phyloP scores from a whole-genome alignment of 192 early-diverging fungal genomes.

The Gonapodya prolifera region DNA sequence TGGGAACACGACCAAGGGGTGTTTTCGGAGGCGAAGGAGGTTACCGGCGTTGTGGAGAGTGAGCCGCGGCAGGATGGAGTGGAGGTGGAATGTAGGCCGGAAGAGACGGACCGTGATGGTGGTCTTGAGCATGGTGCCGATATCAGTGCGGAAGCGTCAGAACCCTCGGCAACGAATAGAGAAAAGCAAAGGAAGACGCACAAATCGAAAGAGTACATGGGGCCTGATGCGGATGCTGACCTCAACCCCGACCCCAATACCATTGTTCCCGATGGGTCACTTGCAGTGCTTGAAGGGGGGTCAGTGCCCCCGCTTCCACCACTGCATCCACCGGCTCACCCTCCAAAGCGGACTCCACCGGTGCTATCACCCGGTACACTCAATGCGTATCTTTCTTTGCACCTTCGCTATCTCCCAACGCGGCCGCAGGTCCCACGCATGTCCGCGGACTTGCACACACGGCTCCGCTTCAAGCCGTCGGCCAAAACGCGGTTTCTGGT shows the following conservation, averaged over 20 bases:
- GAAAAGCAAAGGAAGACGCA: not conserved
- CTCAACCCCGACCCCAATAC: not conserved
- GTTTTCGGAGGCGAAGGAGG: not conserved
- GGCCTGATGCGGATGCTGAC: not conserved
- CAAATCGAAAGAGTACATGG: not conserved
- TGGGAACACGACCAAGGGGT: not conserved
- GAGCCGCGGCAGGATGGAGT: not conserved
- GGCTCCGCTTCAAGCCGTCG: not conserved
- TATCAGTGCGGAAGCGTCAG: not conserved
- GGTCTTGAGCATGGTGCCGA: not conserved
- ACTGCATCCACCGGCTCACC: not conserved
- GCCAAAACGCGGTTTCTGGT: not conserved
- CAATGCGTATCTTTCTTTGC: not conserved
- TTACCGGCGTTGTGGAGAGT: not conserved
- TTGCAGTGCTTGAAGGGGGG: not conserved
- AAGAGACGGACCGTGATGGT: not conserved
- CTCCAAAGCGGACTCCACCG: not conserved
- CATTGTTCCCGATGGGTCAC: no score
- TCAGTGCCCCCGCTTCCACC: not conserved
- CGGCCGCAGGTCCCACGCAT: not conserved
- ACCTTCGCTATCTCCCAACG: not conserved
- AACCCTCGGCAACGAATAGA: not conserved
- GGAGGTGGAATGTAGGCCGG: not conserved
- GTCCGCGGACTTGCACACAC: not conserved
- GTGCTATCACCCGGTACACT: not conserved